Conservation (phyloP, 2,329 filamentous ascomycete species). For the Atkinsonella texensis region DNA sequence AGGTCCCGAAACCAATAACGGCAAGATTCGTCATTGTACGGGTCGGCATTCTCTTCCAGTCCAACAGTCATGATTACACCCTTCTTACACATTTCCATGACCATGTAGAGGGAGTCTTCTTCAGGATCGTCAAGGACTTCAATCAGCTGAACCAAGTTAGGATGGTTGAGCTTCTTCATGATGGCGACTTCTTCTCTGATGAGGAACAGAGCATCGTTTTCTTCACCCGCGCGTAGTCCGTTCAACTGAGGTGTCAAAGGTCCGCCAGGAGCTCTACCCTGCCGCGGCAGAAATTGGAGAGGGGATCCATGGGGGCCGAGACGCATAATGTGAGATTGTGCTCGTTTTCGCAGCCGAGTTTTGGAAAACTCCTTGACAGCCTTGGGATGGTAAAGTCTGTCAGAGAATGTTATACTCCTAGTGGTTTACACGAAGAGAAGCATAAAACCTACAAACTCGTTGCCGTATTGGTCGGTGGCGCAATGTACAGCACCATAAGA, state of each 20-base stretch:
- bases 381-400: slow-evolving; percentile 32
- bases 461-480: slow-evolving; percentile 78
- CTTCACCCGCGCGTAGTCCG: slow-evolving; percentile 37
- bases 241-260: slow-evolving; percentile 16
- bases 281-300: slow-evolving; percentile 15
- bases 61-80: slow-evolving; percentile 95
- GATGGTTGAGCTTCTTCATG: slow-evolving; percentile 97
- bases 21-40: slow-evolving; percentile 72
- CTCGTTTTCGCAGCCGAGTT: slow-evolving; percentile 73
- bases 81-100: slow-evolving; percentile 97
- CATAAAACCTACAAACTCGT: slow-evolving; percentile 66
- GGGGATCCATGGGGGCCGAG: slow-evolving; percentile 28
- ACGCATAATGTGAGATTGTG: slow-evolving; percentile 74
- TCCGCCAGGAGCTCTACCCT: slow-evolving; percentile 3
- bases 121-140: slow-evolving; percentile 93
- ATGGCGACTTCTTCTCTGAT: slow-evolving; percentile 96
- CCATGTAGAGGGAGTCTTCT: slow-evolving; percentile 96
- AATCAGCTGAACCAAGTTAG: slow-evolving; percentile 83
- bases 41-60: slow-evolving; percentile 67
- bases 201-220: slow-evolving; percentile 61
- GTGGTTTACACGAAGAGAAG: neutral
- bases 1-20: slow-evolving; percentile 91
- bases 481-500: slow-evolving; percentile 92
- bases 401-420: slow-evolving; percentile 1
- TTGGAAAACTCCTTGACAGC: slow-evolving; percentile 98